A percentile compares a stretch with the other conserved stretches of the same genome.
phyloP scores from a whole-genome alignment of 2,329 filamentous ascomycete genomes.

The Neobulgaria alba region DNA sequence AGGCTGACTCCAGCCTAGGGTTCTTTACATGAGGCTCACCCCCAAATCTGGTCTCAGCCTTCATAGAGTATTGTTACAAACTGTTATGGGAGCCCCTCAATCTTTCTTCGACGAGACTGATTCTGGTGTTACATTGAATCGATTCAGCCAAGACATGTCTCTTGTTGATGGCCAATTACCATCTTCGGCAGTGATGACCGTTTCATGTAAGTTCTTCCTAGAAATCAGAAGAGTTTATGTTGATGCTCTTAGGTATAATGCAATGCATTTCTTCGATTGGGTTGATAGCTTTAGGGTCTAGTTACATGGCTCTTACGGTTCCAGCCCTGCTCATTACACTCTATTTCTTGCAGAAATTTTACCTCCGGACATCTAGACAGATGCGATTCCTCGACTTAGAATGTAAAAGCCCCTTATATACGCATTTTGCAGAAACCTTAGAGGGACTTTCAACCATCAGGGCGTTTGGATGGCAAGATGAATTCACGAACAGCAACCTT shows the following conservation, averaged over 20 bases:
- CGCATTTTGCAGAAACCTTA: slow-evolving; percentile 38
- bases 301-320: slow-evolving; percentile 10
- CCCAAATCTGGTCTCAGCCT: slow-evolving; percentile 7
- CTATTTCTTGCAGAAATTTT: slow-evolving; percentile 32
- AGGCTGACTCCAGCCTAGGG: not conserved
- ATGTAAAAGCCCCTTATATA: slow-evolving; percentile 34
- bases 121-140: slow-evolving; percentile 15
- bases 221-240: not conserved
- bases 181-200: slow-evolving; percentile 1
- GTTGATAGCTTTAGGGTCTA: slow-evolving; percentile 29
- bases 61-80: slow-evolving; percentile 7
- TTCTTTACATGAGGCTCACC: slow-evolving; percentile 7
- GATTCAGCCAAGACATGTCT: slow-evolving; percentile 21
- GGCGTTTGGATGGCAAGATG: slow-evolving; percentile 45
- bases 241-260: slow-evolving; percentile 2
- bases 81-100: slow-evolving; percentile 12
- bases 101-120: slow-evolving; percentile 16
- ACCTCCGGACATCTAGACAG: slow-evolving; percentile 39
- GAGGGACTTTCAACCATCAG: slow-evolving; percentile 42
- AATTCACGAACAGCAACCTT: slow-evolving; percentile 36
- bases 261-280: slow-evolving; percentile 9
- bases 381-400: slow-evolving; percentile 39
- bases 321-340: slow-evolving; percentile 20
- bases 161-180: slow-evolving; percentile 23
- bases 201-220: slow-evolving; percentile 1